Percentiles rank a stretch among this genome's conserved stretches.
These are phyloP conservation scores for Gyromitra esculenta DNA, from an alignment of 2,329 filamentous ascomycete genomes.

Conservation along the genomic window DNA sequence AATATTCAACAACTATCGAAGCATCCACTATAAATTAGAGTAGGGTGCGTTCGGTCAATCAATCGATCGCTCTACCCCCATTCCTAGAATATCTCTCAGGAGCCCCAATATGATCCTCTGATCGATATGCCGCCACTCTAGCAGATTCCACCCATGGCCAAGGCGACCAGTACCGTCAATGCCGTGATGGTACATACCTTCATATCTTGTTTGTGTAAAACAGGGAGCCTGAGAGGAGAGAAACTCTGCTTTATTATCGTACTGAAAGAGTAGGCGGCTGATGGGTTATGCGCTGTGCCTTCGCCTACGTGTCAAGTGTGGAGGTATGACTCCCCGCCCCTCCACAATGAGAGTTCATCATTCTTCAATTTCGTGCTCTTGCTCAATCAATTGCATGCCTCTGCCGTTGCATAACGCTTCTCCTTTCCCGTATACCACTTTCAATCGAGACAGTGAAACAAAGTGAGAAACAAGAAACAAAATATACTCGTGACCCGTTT, in stretches of 20 bases:
- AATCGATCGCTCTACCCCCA: conserved; percentile 42
- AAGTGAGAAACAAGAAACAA: conserved; percentile 38
- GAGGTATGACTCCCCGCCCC: conserved; percentile 52
- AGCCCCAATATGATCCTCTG: conserved; percentile 36
- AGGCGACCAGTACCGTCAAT: conserved; percentile 38
- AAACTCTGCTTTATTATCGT: conserved; percentile 48
- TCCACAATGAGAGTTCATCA: conserved; percentile 36
- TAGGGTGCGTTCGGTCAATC: conserved; percentile 43
- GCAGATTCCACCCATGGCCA: conserved; percentile 16
- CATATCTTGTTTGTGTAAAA: conserved; percentile 38
- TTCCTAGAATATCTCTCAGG: conserved; percentile 24
- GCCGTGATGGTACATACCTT: conserved; percentile 25
- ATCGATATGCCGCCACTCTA: conserved; percentile 39
- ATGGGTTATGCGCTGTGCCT: conserved; percentile 52
- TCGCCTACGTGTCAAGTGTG: conserved; percentile 55
- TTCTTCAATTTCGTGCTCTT: conserved; percentile 35
- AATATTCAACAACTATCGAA: conserved; percentile 22
- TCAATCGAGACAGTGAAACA: conserved; percentile 25
- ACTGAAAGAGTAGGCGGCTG: conserved; percentile 48
- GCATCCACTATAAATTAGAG: conserved; percentile 30
- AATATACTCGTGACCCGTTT: conserved; percentile 33
- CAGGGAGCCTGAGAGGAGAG: conserved; percentile 26
- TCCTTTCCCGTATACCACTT: conserved; percentile 41
- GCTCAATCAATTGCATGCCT: conserved; percentile 50
- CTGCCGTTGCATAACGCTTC: conserved; percentile 52